These are phyloP conservation scores for Anthostomella pinea DNA, from an alignment of 2,329 filamentous ascomycete genomes.

Conservation along the genomic window DNA sequence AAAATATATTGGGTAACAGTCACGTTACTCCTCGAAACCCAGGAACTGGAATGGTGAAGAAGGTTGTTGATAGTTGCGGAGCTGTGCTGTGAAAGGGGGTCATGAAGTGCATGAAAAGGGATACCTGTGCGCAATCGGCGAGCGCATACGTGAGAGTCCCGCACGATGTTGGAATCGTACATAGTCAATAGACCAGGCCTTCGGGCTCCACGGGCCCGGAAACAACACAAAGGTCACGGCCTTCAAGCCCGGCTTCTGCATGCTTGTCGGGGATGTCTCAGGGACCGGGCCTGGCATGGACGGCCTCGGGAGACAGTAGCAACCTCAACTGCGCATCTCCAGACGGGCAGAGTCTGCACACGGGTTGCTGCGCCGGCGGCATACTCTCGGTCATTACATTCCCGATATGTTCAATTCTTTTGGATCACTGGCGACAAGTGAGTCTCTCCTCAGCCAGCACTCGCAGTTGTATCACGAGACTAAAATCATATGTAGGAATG, in stretches of 20 bases:
- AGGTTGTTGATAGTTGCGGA: too few relatives aligned
- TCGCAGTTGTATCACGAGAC: background rate
- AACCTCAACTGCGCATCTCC: slow-evolving; percentile 34
- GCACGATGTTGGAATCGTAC: too few relatives aligned
- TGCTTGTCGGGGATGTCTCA: slow-evolving; percentile 42
- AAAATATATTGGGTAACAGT: too few relatives aligned
- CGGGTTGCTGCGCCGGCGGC: slow-evolving; percentile 46
- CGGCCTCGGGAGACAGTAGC: slow-evolving; percentile 21
- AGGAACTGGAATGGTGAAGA: too few relatives aligned
- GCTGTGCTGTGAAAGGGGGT: too few relatives aligned
- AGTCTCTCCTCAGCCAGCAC: background rate
- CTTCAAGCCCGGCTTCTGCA: slow-evolving; percentile 44
- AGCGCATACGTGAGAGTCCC: too few relatives aligned
- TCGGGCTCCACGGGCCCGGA: slow-evolving; percentile 19
- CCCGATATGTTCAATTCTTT: slow-evolving; percentile 46
- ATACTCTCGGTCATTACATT: slow-evolving; percentile 52
- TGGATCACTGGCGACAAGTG: slow-evolving; percentile 27
- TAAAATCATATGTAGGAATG: slow-evolving; percentile 13
- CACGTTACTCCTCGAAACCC: too few relatives aligned
- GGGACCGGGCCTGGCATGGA: slow-evolving; percentile 15
- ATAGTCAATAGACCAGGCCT: too few relatives aligned
- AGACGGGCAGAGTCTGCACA: slow-evolving; percentile 48
- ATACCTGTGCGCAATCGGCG: too few relatives aligned
- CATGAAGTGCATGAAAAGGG: too few relatives aligned
- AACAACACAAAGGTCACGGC: slow-evolving; percentile 38